A percentile compares a stretch with the other conserved stretches of the same genome.
Conservation (phyloP, 306 rosid genomes). For the Oemleria cerasiformis region DNA sequence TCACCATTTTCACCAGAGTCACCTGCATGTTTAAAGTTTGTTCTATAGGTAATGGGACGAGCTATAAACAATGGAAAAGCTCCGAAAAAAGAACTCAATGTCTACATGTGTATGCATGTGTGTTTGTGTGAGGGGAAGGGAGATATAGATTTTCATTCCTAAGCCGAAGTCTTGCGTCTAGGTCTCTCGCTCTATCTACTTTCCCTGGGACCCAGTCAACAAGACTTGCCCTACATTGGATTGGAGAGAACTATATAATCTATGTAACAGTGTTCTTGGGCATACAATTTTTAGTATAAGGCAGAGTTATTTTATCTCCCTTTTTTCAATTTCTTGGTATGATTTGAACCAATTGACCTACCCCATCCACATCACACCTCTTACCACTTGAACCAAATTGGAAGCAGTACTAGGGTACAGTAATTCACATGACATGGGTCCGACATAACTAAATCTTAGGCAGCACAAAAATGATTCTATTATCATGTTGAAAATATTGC, state of each 20-base stretch:
- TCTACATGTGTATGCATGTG: background rate
- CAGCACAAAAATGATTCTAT: background rate
- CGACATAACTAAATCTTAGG: background rate
- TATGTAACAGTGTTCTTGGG: no score
- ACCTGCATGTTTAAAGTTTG: slow-evolving; percentile 44
- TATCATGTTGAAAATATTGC: background rate
- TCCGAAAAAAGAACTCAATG: background rate
- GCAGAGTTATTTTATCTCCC: no score
- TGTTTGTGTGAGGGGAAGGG: no score
- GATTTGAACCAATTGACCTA: background rate
- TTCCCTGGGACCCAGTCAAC: no score
- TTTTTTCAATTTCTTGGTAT: background rate
- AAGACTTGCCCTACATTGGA: no score
- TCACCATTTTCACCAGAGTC: slow-evolving; percentile 87
- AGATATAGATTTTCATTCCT: no score
- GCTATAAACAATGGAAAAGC: background rate
- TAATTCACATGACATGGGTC: background rate
- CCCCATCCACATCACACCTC: background rate
- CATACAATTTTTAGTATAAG: no score
- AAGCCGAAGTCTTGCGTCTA: no score
- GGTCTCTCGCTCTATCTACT: no score
- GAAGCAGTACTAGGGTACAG: background rate
- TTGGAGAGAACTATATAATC: no score
- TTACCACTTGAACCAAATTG: background rate
- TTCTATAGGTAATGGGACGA: slow-evolving; percentile 9